Evolutionary conservation across 768 basidiomycete species (phyloP).

Genomic region (Lepiota brunneoincarnata): DNA sequence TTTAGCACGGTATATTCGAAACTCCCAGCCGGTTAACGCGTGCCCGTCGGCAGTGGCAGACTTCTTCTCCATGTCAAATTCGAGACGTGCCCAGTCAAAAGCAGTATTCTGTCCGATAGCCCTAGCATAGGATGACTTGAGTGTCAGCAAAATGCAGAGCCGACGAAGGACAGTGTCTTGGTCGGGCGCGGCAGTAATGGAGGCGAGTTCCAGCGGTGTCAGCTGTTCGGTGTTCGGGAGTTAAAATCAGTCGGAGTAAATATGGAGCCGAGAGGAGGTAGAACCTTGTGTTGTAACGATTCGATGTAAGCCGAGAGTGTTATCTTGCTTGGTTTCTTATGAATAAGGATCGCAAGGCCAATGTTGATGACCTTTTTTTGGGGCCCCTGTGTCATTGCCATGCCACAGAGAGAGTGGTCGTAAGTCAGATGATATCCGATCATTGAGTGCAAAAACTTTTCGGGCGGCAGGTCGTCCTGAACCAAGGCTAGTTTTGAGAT

Average conservation of each 20-base stretch:
- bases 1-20: slow-evolving; percentile 73
- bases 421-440: slow-evolving; percentile 77
- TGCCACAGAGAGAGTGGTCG: slow-evolving; percentile 71
- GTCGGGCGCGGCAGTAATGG: slow-evolving; percentile 48
- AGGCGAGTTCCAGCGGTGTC: slow-evolving; percentile 36
- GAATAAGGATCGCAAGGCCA: slow-evolving; percentile 74
- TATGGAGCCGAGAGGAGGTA: slow-evolving; percentile 16
- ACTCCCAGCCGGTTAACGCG: slow-evolving; percentile 80
- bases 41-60: slow-evolving; percentile 66
- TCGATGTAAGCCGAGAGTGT: slow-evolving; percentile 66
- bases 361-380: slow-evolving; percentile 77
- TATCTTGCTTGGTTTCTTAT: slow-evolving; percentile 59
- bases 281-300: slow-evolving; percentile 73
- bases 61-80: slow-evolving; percentile 69
- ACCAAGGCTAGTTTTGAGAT: slow-evolving; percentile 29
- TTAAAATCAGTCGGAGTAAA: slow-evolving; percentile 5
- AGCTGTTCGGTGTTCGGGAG: slow-evolving; percentile 14
- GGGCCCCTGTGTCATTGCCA: slow-evolving; percentile 82
- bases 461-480: slow-evolving; percentile 59
- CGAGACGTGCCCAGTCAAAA: slow-evolving; percentile 79
- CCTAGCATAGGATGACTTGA: slow-evolving; percentile 81
- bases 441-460: slow-evolving; percentile 66
- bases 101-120: slow-evolving; percentile 80
- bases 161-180: slow-evolving; percentile 70
- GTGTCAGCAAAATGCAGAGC: slow-evolving; percentile 71